A percentile compares a stretch with the other conserved stretches of the same genome.
phyloP scores from a whole-genome alignment of 768 basidiomycete species.

The Ramaria sp. region DNA sequence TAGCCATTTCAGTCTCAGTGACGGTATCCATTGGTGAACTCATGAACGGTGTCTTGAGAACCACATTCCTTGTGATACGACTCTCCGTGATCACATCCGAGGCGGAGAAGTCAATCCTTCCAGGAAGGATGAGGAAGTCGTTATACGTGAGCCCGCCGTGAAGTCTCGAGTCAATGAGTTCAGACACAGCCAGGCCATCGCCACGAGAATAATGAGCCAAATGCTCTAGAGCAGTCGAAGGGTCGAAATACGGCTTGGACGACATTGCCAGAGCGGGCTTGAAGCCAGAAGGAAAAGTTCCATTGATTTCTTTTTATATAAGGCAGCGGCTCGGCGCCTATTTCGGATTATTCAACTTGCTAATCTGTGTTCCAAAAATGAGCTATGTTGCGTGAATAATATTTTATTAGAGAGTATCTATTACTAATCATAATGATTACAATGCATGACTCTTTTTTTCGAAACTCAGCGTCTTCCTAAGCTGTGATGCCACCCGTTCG shows the following conservation, averaged over 20 bases:
- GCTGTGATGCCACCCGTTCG: too few relatives aligned
- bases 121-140: constrained; percentile 89
- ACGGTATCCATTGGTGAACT: constrained; percentile 99
- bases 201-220: constrained; percentile 56
- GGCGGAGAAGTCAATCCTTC: constrained; percentile 90
- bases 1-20: constrained; percentile 91
- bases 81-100: constrained; percentile 73
- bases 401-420: too few relatives aligned
- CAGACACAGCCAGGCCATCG: constrained; percentile 77
- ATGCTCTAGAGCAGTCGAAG: constrained; percentile 61
- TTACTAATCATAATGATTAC: too few relatives aligned
- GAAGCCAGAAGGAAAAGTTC: neutral
- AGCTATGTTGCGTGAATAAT: too few relatives aligned
- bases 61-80: constrained; percentile 81
- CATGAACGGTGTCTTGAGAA: constrained; percentile 90
- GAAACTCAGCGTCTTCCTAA: too few relatives aligned
- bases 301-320: too few relatives aligned
- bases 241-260: constrained; percentile 40
- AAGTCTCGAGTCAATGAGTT: constrained; percentile 79
- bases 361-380: too few relatives aligned
- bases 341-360: too few relatives aligned
- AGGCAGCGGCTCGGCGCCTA: too few relatives aligned
- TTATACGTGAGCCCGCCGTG: constrained; percentile 97
- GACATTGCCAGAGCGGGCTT: constrained; percentile 10
- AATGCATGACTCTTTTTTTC: too few relatives aligned